A percentile compares a stretch with the other conserved stretches of the same genome.
Evolutionary conservation across 768 basidiomycete species (phyloP).

Genomic region (Agrocybe pediades): DNA sequence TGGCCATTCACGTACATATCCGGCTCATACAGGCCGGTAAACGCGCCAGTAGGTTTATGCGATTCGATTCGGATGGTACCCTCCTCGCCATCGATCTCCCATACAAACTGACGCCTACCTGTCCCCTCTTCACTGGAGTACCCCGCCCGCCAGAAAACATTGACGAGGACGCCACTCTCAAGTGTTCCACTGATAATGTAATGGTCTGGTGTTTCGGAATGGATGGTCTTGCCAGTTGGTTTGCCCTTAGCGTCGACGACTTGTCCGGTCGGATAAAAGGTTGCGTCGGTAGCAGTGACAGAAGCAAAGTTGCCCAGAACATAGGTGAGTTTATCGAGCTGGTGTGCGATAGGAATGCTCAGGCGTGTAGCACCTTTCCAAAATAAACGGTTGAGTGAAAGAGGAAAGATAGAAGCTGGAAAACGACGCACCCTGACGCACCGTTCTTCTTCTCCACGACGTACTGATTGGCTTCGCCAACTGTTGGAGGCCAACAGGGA

Average conservation of each 20-base stretch:
- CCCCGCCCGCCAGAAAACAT: conserved; percentile 25
- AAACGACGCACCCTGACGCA: too few species aligned
- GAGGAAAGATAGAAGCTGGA: not conserved
- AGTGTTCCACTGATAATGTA: conserved; percentile 29
- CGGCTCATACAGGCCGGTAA: conserved; percentile 20
- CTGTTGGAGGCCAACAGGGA: not conserved
- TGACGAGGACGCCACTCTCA: conserved; percentile 28
- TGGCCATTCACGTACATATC: conserved; percentile 32
- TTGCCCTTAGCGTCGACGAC: conserved; percentile 25
- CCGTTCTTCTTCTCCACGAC: not conserved
- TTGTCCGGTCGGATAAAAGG: conserved; percentile 23
- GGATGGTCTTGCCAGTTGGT: conserved; percentile 24
- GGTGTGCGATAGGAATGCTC: conserved; percentile 21
- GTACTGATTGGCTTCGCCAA: not conserved
- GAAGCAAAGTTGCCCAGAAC: conserved; percentile 32
- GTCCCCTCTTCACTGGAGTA: conserved; percentile 10
- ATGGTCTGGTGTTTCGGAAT: conserved; percentile 24
- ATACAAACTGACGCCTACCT: conserved; percentile 26
- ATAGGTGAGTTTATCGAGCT: conserved; percentile 26
- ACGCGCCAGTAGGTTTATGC: not conserved
- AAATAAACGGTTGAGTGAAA: too few species aligned
- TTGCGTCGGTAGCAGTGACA: conserved; percentile 26
- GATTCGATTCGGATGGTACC: conserved; percentile 19
- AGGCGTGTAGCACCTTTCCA: not conserved
- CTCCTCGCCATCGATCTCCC: conserved; percentile 37